Evolutionary conservation across 306 rosid genomes (phyloP), one percentile per base, ranked within the genome.

Genomic region (Vigna angularis): DNA sequence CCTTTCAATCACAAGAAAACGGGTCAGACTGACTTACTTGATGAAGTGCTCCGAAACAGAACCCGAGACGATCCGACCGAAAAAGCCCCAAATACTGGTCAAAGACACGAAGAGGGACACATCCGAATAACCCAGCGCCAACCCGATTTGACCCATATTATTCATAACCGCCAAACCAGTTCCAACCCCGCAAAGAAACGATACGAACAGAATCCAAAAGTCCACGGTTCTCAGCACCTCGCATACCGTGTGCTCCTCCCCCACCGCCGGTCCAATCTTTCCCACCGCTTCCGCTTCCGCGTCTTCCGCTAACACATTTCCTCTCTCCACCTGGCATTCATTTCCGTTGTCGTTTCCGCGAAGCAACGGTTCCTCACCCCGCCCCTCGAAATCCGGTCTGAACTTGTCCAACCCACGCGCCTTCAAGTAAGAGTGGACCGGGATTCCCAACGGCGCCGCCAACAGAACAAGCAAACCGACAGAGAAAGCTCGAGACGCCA

Each of bases 61-160:
- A 42, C 97, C 98, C 64, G 97, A 89, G 0, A 84, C 16, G 44
- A 94, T 90, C 62, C 97, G 87, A 4, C 98, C 98, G 66, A 94
- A 94, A 64, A 94, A 91, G 0, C 98, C 98, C 88, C 87, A 90
- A 63, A 94, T 90, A 16, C 98, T 94, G 0, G 86, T 90, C 15
- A 94, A 84, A 0, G 98, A 91, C 0, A 94, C 90, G 65, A 94
- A 94, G 42, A 91, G 72, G 5, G 98, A 94, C 0, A 91, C 96
- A 32, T 94, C 97, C 9, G 82, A 83, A 83, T 87, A 89, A 9
- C 98, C 97, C 0, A 94, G 81, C 0, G 98, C 98, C 82, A 94
- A 72, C 65, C 98, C 98, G 69, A 94, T 91, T 85, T 94, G 98
- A n/a, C 96, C 98, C 98, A 93, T 86, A 57, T 93, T 93, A 84